Conservation (phyloP, 371 early-diverging fungal genomes). For the Cokeromyces recurvatus region DNA sequence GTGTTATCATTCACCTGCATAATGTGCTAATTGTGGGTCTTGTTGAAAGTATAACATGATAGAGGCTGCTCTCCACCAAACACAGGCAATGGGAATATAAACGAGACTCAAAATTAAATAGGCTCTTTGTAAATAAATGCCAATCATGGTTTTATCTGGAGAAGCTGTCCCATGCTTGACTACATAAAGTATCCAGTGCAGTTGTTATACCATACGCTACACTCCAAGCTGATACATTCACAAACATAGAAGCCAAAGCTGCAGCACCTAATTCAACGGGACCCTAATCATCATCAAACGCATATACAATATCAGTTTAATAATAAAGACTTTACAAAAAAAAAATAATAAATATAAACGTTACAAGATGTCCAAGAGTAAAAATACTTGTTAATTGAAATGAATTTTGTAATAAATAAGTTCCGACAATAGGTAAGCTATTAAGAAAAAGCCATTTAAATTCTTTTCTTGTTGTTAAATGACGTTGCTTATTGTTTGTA, state of each 20-base stretch:
- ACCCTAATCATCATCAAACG: slow-evolving; percentile 41
- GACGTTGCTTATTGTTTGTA: too few species aligned
- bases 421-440: slow-evolving; percentile 56
- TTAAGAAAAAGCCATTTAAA: slow-evolving; percentile 43
- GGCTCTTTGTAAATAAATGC: slow-evolving; percentile 80
- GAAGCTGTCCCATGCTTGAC: slow-evolving; percentile 81
- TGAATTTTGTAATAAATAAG: slow-evolving; percentile 62
- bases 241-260: slow-evolving; percentile 76
- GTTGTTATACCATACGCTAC: slow-evolving; percentile 74
- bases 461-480: slow-evolving; percentile 23
- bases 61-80: slow-evolving; percentile 70
- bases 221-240: slow-evolving; percentile 80
- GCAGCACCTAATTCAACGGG: slow-evolving; percentile 75
- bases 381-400: slow-evolving; percentile 60
- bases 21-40: slow-evolving; percentile 35
- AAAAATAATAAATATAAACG: too few species aligned
- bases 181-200: slow-evolving; percentile 86
- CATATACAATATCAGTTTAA: too few species aligned
- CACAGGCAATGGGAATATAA: slow-evolving; percentile 63
- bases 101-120: slow-evolving; percentile 66
- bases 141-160: slow-evolving; percentile 64
- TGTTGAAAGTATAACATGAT: slow-evolving; percentile 48
- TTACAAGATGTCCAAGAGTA: slow-evolving; percentile 62
- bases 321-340: too few species aligned
- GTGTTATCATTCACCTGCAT: slow-evolving; percentile 45